Percentiles rank a stretch among this genome's conserved stretches.
phyloP scores from a whole-genome alignment of 331 rosid species.

The Spiraea crenata region DNA sequence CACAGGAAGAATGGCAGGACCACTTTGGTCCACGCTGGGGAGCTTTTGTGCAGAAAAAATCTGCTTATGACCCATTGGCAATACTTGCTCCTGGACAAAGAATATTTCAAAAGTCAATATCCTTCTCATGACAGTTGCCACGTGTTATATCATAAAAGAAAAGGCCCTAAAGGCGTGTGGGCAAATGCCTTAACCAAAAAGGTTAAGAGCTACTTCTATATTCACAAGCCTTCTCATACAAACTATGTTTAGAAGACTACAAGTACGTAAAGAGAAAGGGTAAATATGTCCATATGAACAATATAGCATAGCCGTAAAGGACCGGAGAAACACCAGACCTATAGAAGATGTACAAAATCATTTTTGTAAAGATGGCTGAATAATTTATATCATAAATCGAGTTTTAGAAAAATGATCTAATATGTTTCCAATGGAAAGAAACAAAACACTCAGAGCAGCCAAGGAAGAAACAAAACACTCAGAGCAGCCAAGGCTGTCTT shows the following conservation, averaged over 20 bases:
- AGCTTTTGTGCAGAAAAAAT: constrained; percentile 63
- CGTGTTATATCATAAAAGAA: constrained; percentile 14
- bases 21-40: constrained; percentile 92
- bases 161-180: constrained; percentile 21
- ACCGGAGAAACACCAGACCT: constrained; percentile 23
- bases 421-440: neutral
- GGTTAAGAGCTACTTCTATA: constrained; percentile 10
- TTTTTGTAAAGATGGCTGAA: constrained; percentile 28
- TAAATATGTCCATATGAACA: constrained; percentile 21
- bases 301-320: constrained; percentile 29
- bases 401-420: constrained; percentile 19
- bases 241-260: constrained; percentile 9
- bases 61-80: constrained; percentile 85
- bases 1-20: constrained; percentile 68
- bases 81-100: constrained; percentile 90
- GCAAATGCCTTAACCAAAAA: constrained; percentile 28
- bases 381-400: constrained; percentile 25
- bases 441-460: constrained; percentile 5
- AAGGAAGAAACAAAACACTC: neutral
- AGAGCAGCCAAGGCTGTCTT: constrained; percentile 7
- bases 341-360: constrained; percentile 38
- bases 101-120: constrained; percentile 74
- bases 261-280: constrained; percentile 28
- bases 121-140: constrained; percentile 43
- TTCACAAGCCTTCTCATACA: constrained; percentile 7